Percentiles rank a stretch among this genome's conserved stretches.
Evolutionary conservation across 2,329 filamentous ascomycete genomes (phyloP).

Genomic region (Fusarium coffeatum): DNA sequence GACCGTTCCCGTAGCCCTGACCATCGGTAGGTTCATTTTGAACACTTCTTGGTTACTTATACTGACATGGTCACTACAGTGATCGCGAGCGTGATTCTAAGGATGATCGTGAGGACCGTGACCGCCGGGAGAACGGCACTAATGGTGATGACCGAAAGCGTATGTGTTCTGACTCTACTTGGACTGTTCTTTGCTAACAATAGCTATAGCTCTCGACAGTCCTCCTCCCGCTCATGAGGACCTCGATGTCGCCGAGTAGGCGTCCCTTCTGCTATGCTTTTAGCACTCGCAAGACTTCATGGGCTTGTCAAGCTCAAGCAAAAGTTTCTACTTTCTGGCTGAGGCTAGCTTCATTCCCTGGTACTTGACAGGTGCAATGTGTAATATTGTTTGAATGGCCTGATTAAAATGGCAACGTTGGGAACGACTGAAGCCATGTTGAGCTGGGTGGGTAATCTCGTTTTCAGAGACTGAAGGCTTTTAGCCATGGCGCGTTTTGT

Average conservation of each 20-base stretch:
- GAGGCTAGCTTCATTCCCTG: conserved; percentile 38
- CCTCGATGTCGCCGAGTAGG: conserved; percentile 89
- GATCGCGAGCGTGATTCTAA: conserved; percentile 68
- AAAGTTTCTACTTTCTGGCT: conserved; percentile 42
- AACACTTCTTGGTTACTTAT: background rate
- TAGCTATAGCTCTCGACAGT: conserved; percentile 72
- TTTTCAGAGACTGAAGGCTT: conserved; percentile 43
- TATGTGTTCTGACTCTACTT: conserved; percentile 54
- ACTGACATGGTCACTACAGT: conserved; percentile 47
- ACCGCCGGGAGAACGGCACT: conserved; percentile 79
- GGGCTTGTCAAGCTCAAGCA: conserved; percentile 34
- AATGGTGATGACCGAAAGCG: conserved; percentile 94
- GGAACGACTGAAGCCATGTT: conserved; percentile 30
- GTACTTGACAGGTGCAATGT: conserved; percentile 40
- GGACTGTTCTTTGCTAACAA: conserved; percentile 32
- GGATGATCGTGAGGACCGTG: conserved; percentile 77
- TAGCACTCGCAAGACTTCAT: conserved; percentile 19
- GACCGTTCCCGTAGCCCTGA: conserved; percentile 81
- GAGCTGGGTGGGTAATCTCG: conserved; percentile 28
- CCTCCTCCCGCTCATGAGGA: conserved; percentile 90
- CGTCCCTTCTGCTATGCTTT: conserved; percentile 9
- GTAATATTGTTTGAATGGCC: conserved; percentile 41
- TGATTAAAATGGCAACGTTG: conserved; percentile 41
- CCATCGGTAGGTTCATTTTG: conserved; percentile 58
- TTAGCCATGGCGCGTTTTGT: conserved; percentile 41